Conservation (phyloP, 83 land plant species). For the Thuja plicata region DNA sequence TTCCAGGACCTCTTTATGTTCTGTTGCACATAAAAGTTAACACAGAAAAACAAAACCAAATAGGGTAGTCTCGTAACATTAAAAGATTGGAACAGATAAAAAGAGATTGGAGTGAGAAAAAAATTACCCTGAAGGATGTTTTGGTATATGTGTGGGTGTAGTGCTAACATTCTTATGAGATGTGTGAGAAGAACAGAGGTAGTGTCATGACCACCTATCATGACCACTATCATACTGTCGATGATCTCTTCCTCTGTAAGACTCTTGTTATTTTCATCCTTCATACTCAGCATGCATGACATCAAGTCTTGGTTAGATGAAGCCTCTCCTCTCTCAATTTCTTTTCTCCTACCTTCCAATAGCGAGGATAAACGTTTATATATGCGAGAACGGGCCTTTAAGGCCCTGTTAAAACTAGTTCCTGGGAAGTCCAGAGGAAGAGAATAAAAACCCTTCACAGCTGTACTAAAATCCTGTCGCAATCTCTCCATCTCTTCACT, state of each 20-base stretch:
- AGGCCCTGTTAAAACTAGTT: slow-evolving; percentile 27
- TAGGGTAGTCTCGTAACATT: no score
- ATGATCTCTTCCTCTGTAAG: slow-evolving; percentile 10
- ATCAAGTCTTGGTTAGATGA: slow-evolving; percentile 30
- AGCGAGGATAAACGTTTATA: slow-evolving; percentile 5
- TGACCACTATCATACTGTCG: slow-evolving; percentile 7
- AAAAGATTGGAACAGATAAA: no score
- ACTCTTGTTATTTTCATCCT: slow-evolving; percentile 9
- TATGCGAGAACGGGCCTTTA: slow-evolving; percentile 20
- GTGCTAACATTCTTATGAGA: slow-evolving; percentile 20
- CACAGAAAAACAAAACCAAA: no score
- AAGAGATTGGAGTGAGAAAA: no score
- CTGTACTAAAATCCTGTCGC: slow-evolving; percentile 14
- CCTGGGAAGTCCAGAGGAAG: slow-evolving; percentile 43
- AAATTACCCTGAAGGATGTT: slow-evolving; percentile 22
- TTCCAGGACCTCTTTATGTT: no score
- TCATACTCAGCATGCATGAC: slow-evolving; percentile 30
- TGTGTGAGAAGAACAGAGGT: slow-evolving; percentile 11
- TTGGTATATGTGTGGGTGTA: slow-evolving; percentile 20
- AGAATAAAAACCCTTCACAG: slow-evolving; percentile 30
- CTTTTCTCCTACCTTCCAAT: slow-evolving; percentile 17
- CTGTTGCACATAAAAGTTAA: no score
- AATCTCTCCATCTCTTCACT: slow-evolving; percentile 13
- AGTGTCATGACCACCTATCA: slow-evolving; percentile 22
- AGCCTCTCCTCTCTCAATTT: slow-evolving; percentile 9